Conservation (phyloP, 176 grass and related monocot species). For the Cenchrus fungigraminus region DNA sequence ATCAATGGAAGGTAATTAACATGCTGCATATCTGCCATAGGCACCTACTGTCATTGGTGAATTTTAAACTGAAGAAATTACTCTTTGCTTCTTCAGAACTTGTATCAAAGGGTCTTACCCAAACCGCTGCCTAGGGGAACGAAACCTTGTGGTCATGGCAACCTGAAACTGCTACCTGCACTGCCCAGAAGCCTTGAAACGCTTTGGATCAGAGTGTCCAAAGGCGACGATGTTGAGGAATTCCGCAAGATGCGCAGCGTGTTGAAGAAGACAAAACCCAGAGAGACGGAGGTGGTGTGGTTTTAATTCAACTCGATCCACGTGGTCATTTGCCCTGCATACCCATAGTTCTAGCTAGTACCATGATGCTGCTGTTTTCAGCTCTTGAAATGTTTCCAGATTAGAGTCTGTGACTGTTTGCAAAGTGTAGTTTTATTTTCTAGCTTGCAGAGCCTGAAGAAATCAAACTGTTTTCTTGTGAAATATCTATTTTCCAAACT, state of each 20-base stretch:
- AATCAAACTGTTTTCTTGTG: too few species aligned
- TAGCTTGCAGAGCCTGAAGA: too few species aligned
- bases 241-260: background rate
- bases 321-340: too few species aligned
- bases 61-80: background rate
- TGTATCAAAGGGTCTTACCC: background rate
- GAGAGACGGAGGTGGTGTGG: background rate
- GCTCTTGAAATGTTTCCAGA: too few species aligned
- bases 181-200: background rate
- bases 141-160: background rate
- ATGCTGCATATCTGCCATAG: background rate
- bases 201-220: background rate
- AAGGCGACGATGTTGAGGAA: background rate
- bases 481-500: too few species aligned
- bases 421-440: too few species aligned
- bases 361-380: too few species aligned
- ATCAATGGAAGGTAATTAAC: constrained; percentile 1
- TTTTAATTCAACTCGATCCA: background rate
- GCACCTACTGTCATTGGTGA: background rate
- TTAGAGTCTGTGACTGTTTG: too few species aligned
- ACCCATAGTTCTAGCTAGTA: too few species aligned
- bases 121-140: too few species aligned
- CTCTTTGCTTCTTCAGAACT: background rate
- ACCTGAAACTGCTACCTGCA: background rate
- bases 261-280: constrained; percentile 6